A percentile compares a stretch with the other conserved stretches of the same genome.
phyloP scores from a whole-genome alignment of 768 basidiomycete species.

The Leccinum imitatum region DNA sequence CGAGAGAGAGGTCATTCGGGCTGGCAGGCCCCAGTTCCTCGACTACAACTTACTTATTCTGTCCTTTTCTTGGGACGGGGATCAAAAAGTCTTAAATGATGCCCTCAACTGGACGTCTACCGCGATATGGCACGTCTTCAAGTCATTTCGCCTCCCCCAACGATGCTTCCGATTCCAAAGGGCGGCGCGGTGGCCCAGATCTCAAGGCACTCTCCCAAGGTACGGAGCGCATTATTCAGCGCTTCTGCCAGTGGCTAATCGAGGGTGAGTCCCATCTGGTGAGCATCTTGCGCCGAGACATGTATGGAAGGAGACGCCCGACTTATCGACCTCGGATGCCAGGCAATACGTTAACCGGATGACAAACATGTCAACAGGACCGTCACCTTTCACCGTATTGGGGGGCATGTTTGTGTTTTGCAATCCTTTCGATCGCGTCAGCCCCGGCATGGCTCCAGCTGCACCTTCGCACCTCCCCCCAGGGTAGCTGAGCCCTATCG shows the following conservation, averaged over 20 bases:
- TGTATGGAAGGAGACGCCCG: constrained; percentile 18
- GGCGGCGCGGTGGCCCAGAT: constrained; percentile 14
- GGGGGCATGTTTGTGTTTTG: background rate
- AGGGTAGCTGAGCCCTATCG: background rate
- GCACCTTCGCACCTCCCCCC: background rate
- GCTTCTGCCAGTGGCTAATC: constrained; percentile 9
- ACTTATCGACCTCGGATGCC: background rate
- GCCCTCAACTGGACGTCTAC: background rate
- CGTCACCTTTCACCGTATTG: background rate
- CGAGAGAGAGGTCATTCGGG: background rate
- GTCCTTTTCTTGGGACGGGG: constrained; percentile 17
- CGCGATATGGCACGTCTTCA: constrained; percentile 8
- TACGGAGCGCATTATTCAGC: constrained; percentile 5
- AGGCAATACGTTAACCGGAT: constrained; percentile 3
- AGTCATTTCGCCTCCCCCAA: constrained; percentile 26
- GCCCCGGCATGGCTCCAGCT: background rate
- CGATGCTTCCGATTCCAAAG: constrained; percentile 10
- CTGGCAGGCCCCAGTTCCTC: constrained; percentile 11
- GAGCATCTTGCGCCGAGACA: constrained; percentile 14
- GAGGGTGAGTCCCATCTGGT: constrained; percentile 11
- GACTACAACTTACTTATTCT: background rate
- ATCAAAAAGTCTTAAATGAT: constrained; percentile 16
- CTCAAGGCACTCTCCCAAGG: constrained; percentile 14
- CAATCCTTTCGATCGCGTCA: background rate
- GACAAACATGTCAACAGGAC: constrained; percentile 11